Base-by-base conservation (phyloP, 352 stramenopile genomes). In the Pythium sukuiense region DNA sequence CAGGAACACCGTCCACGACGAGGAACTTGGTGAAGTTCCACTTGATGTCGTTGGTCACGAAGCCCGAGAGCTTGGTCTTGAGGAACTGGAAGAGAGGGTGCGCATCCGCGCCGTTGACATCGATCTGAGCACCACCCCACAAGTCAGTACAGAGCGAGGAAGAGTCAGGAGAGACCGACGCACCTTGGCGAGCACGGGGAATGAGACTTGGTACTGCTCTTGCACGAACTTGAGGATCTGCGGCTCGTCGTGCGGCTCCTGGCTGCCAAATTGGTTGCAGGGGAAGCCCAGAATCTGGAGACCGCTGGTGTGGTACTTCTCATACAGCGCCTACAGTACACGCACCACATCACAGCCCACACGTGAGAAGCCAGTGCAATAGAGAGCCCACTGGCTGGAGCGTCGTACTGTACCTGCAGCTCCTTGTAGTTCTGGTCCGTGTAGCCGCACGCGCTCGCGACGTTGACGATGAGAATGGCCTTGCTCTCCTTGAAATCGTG, bases 231-330 rank as follows among this genome's bases (percentile, higher is more conserved):
- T 69, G 60, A 92, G 61, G 68, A 97, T 96, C 39, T 93, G 75
- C 7, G 75, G 65, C 9, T 87, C 55, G 0, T 71, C 80, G 32
- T 85, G 76, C 6, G 89, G 83, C 73, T 99, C 93, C 73, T 98
- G 92, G 11, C 76, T 61, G 18, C 92, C 94, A 74, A 99, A 99
- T 72, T 99, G 96, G 77, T 99, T 98, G 85, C 96, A 98, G 7
- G 96, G 96, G 77, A 99, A 98, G 20, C 80, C 92, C 37, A 98
- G 72, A 67, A 98, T 93, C 71, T 86, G 85, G 43, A 98, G 80
- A 0, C 87, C 87, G 46, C 78, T 57, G 29, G 74, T 55, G 50
- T 89, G 76, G 65, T 95, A 90, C 67, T 89, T 90, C 8, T 89
- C 80, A 46, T 93, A 92, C 46, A 93, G 61, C 55, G 71, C 65